These are phyloP conservation scores for Aspergillus kassunensis DNA, from an alignment of 495 filamentous ascomycete species.

Conservation along the genomic window DNA sequence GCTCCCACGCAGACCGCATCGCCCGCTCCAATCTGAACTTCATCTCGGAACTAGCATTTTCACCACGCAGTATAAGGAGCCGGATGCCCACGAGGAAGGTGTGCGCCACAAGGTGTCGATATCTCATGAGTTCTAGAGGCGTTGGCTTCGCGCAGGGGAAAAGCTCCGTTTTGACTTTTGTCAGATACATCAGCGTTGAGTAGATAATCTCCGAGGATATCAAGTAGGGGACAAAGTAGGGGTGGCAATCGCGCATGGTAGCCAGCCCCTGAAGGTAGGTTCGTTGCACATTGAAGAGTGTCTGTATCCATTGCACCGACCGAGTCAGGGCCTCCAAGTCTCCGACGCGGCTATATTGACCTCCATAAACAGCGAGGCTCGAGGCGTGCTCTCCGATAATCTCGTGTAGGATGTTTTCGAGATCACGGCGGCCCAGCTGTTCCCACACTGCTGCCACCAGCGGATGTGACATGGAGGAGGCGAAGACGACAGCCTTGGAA, in stretches of 20 bases:
- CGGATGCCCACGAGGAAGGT: constrained; percentile 23
- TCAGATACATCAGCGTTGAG: constrained; percentile 25
- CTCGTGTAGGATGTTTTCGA: constrained; percentile 27
- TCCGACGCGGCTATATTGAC: constrained; percentile 13
- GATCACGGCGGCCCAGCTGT: constrained; percentile 26
- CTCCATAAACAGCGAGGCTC: constrained; percentile 17
- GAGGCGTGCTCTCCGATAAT: constrained; percentile 26
- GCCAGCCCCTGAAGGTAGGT: constrained; percentile 22
- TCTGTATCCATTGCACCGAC: constrained; percentile 25
- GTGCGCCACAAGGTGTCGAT: constrained; percentile 19
- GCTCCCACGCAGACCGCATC: constrained; percentile 23
- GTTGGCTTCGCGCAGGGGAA: constrained; percentile 18
- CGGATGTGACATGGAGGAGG: constrained; percentile 28
- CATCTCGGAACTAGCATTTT: constrained; percentile 14
- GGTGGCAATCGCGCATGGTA: constrained; percentile 16
- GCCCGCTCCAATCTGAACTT: constrained; percentile 24
- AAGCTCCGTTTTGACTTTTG: constrained; percentile 21
- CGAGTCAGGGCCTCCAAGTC: constrained; percentile 20
- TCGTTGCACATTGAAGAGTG: constrained; percentile 28
- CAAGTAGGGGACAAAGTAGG: constrained; percentile 18
- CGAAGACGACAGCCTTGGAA: constrained; percentile 6
- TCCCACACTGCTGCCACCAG: constrained; percentile 31
- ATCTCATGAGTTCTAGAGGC: constrained; percentile 11
- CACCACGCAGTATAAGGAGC: constrained; percentile 22
- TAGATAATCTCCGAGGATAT: constrained; percentile 20